Percentiles rank a stretch among this genome's conserved stretches.
These are phyloP conservation scores for Penicillium samsonianum DNA, from an alignment of 495 filamentous ascomycete genomes.

Conservation along the genomic window DNA sequence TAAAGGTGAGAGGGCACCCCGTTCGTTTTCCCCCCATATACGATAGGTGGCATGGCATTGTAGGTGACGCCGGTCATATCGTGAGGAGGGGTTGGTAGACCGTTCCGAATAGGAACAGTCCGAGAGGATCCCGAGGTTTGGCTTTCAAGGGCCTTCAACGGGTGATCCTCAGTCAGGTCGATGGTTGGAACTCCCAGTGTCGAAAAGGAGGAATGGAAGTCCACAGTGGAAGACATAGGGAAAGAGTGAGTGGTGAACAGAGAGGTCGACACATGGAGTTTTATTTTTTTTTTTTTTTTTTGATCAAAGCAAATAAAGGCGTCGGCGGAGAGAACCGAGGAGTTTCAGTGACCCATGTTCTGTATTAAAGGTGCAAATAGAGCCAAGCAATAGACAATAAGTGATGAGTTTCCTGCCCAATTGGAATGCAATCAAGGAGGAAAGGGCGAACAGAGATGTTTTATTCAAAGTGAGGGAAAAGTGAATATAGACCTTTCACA, in stretches of 20 bases:
- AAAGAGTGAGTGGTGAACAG: constrained; percentile 10
- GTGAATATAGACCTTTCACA: constrained; percentile 19
- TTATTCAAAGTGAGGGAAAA: constrained; percentile 14
- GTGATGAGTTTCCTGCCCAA: constrained; percentile 16
- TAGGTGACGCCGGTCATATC: constrained; percentile 53
- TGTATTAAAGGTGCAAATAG: constrained; percentile 6
- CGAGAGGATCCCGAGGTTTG: constrained; percentile 25
- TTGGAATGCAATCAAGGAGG: constrained; percentile 20
- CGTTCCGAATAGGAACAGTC: constrained; percentile 48
- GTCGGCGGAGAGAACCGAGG: constrained; percentile 12
- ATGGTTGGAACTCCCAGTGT: constrained; percentile 33
- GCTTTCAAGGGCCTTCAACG: constrained; percentile 21
- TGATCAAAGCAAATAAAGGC: constrained; percentile 8
- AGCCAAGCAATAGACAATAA: not conserved
- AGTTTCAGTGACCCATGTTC: constrained; percentile 14
- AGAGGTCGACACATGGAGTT: constrained; percentile 28
- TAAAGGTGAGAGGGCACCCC: constrained; percentile 35
- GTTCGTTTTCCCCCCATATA: constrained; percentile 37
- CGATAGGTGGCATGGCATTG: constrained; percentile 38
- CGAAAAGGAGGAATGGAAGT: constrained; percentile 30
- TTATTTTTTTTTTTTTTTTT: constrained; percentile 5
- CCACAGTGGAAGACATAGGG: constrained; percentile 44
- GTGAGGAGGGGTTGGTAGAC: constrained; percentile 51
- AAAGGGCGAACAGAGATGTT: not conserved
- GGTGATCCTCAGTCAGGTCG: constrained; percentile 23